A percentile compares a stretch with the other conserved stretches of the same genome.
phyloP scores from a whole-genome alignment of 1,139 yeast species.

The Candida sp. region DNA sequence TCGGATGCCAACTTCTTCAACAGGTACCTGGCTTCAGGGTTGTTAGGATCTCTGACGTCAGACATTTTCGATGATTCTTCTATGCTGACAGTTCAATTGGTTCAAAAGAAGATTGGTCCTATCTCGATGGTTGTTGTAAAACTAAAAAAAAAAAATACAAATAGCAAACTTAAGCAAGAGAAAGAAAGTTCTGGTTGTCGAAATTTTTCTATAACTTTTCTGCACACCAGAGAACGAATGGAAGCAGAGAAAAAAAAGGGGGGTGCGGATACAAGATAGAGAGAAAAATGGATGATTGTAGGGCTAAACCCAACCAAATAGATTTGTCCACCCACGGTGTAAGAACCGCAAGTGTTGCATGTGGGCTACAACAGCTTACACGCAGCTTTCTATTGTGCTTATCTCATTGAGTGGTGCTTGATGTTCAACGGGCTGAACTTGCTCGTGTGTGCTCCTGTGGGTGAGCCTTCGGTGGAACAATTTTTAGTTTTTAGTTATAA shows the following conservation, averaged over 20 bases:
- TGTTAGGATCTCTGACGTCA: slow-evolving; percentile 22
- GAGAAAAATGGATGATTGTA: background rate
- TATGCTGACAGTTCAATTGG: slow-evolving; percentile 1
- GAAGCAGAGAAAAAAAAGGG: background rate
- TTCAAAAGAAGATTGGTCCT: background rate
- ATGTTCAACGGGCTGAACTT: background rate
- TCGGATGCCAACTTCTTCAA: slow-evolving; percentile 45
- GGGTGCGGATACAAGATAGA: background rate
- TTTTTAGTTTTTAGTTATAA: background rate
- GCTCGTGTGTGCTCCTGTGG: background rate
- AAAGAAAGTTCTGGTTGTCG: background rate
- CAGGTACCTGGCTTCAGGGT: slow-evolving; percentile 17
- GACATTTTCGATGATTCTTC: background rate
- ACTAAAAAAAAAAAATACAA: background rate
- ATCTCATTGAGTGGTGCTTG: background rate
- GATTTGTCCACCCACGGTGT: too few relatives aligned
- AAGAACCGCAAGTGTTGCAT: too few relatives aligned
- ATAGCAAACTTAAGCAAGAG: background rate
- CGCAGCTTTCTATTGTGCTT: too few relatives aligned
- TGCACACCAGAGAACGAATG: background rate
- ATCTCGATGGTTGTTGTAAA: background rate
- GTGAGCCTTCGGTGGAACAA: background rate
- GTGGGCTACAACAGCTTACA: too few relatives aligned
- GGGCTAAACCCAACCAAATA: too few relatives aligned
- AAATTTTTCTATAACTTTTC: background rate